Evolutionary conservation across 192 early-diverging fungal genomes (phyloP), one percentile per base, ranked within the genome.

Genomic region (Pilobolus umbonatus): DNA sequence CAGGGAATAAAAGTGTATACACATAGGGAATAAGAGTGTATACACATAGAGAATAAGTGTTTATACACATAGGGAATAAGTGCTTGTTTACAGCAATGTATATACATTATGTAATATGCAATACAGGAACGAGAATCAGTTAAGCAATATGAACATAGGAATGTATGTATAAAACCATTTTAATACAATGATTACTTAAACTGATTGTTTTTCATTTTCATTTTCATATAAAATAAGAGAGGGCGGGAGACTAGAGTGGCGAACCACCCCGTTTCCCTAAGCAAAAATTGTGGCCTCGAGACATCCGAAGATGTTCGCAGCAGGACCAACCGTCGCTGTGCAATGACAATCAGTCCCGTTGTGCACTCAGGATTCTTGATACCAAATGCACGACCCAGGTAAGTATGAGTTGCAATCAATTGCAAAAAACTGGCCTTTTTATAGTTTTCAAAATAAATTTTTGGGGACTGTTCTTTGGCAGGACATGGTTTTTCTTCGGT

Each of bases 281-380:
- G n/a, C 60, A 61, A 61, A 61, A 61, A 61, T 61, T 61, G 38
- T 61, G 60, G 60, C 45, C 60, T 61, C 60, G 60, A 61, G 60
- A 61, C 60, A 61, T 46, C 60, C 60, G 45, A 19, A 52, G 60
- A 46, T 48, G 60, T 61, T 61, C 60, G 60, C 60, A 61, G 60
- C 60, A 61, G 30, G 31, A 49, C 60, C 48, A 40, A 61, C 35
- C 60, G 45, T 61, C 60, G 60, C 60, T 44, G 60, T 61, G 60
- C 60, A 61, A 61, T 61, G 60, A 61, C 60, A 52, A 46, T 44
- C 60, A 38, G 60, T 39, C 36, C 14, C 47, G 21, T 49, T 61
- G 60, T 61, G 26, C 39, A 28, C 43, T 49, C 48, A 25, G 60
- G 28, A 21, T 61, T 52, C 35, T 21, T 22, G 60, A 61, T 61